Base-by-base conservation (phyloP, 495 filamentous ascomycete species). In the Poronia punctata region DNA sequence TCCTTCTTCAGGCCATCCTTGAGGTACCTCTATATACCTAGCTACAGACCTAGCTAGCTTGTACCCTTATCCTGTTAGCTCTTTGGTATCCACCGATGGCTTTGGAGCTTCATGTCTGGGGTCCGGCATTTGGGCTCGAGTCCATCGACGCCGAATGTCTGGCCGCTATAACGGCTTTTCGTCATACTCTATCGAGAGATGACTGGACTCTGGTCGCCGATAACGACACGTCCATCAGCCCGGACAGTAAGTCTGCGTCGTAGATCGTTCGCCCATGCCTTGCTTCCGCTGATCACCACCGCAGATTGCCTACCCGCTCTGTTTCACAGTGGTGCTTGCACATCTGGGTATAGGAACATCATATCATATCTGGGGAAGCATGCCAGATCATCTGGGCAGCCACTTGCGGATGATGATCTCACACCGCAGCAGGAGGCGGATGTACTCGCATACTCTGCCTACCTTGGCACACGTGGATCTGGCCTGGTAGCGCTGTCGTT, bases 91-190 rank as follows among this genome's bases (percentile, higher is more conserved):
- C 12, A 18, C 18, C 33, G 24, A 81, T 79, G 75, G 64, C 79
- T 45, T 67, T 94, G 10, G 79, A 89, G 71, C 76, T 97, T 26
- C 84, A 95, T 59, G 75, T 95, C 47, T 95, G 86, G 86, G 89
- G 92, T 27, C 85, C 88, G 22, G 88, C 83, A 24, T 93, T 93
- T 60, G 72, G 71, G 19, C 75, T 96, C 26, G 84, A 90, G 7
- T 96, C 90, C 36, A 82, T 96, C 44, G 89, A 95, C 43, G 71
- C 92, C 35, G 84, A 93, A 72, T 96, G 84, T 48, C 74, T 89
- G 29, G 83, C 85, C 10, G 67, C 80, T 26, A 79, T 90, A 40
- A 74, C 85, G 25, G 89, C 83, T 53, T 68, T 88, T 23, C 70
- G 74, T 8, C 60, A 76, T 40, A 64, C 68, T 34, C 56, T 83